Percentiles rank a stretch among this genome's conserved stretches.
Evolutionary conservation across 495 filamentous ascomycete genomes (phyloP).

Genomic region (Aspergillus hancockii): DNA sequence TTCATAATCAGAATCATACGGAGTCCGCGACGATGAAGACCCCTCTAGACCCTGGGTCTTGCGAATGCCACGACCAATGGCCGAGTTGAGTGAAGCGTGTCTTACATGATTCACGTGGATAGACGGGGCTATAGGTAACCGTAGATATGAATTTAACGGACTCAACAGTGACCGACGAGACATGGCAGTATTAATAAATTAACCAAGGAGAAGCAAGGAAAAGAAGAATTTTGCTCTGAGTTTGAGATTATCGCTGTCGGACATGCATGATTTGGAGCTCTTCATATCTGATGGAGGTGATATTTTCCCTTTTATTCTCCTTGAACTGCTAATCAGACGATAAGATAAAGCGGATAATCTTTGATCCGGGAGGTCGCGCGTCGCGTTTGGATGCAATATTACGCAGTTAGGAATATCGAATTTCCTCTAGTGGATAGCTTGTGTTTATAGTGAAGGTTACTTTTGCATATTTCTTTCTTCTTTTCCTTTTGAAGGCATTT

Average conservation of each 20-base stretch:
- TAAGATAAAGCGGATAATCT: conserved; percentile 22
- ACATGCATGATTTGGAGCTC: background rate
- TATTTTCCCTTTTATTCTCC: background rate
- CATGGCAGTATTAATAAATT: conserved; percentile 8
- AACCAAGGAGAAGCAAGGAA: background rate
- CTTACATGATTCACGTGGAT: conserved; percentile 22
- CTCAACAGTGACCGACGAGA: conserved; percentile 8
- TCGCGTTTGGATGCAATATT: conserved; percentile 11
- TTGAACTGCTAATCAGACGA: conserved; percentile 11
- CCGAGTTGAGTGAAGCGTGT: conserved; percentile 55
- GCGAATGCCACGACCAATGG: conserved; percentile 55
- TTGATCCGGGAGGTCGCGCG: conserved; percentile 15
- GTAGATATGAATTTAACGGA: conserved; percentile 9
- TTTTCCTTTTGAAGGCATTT: background rate
- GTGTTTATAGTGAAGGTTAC: background rate
- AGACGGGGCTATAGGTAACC: background rate
- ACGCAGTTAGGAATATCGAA: conserved; percentile 13
- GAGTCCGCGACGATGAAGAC: background rate
- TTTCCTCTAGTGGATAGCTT: background rate
- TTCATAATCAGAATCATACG: background rate
- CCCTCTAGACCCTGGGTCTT: conserved; percentile 32
- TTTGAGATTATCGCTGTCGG: background rate
- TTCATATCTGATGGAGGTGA: background rate
- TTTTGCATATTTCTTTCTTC: background rate
- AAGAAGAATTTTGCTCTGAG: background rate